Evolutionary conservation across 768 basidiomycete genomes (phyloP), one percentile per base, ranked within the genome.

Genomic region (Rhodotorula toruloides): DNA sequence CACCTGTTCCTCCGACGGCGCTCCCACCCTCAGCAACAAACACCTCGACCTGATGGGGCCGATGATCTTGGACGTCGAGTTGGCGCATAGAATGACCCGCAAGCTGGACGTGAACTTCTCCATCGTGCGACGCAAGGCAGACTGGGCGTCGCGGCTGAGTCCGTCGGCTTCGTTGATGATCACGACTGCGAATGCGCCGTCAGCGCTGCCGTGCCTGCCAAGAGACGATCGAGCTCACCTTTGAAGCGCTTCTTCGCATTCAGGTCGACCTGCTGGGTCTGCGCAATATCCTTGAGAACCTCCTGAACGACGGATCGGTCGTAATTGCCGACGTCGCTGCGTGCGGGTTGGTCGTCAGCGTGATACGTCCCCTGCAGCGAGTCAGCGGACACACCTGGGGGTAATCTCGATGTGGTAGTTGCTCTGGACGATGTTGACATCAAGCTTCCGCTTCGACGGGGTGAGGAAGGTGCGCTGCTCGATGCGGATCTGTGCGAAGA

Each of bases 101-200:
- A 99, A 84, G 77, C 97, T 99, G 47, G 87, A 86, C 89, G 96
- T 97, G 81, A 94, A 98, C 78, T 97, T 98, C 77, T 99, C 94
- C 94, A 98, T 99, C 16, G 94, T 99, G 63, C 94, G 83, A 74
- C 94, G 86, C 40, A 99, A 83, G 13, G 94, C 94, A 0, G 94
- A 92, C 80, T 99, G 94, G 2, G 94, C 94, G 79, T 99, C 94
- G 59, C 94, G 86, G 17, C 90, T 86, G 47, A 99, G 83, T 0
- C 90, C 87, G 77, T 99, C 94, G 3, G 94, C 94, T 79, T 97
- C 94, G 73, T 98, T 97, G 75, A 99, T 96, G 63, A 99, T 83
- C 56, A 99, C 93, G n/a, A 93, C 94, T 97, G 70, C 11, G 52
- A 6, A 36, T 12, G 44, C 21, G 44, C 5, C 4, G 52, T 11